A percentile compares a stretch with the other conserved stretches of the same genome.
Evolutionary conservation across 2,329 filamentous ascomycete species (phyloP).

Genomic region (Fonsecaea pugnacius): DNA sequence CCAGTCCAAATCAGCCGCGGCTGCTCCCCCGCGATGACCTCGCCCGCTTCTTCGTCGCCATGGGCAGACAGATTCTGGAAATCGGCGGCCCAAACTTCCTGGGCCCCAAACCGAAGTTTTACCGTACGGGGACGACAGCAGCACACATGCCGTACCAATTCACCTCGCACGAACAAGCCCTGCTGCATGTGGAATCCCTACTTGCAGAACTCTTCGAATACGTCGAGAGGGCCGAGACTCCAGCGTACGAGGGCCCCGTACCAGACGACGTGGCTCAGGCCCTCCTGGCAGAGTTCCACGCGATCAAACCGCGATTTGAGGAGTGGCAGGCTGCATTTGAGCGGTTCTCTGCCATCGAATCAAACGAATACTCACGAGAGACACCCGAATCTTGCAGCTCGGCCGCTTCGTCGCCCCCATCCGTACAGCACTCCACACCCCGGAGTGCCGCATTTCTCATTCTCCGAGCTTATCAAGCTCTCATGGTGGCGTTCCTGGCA

Average conservation of each 20-base stretch:
- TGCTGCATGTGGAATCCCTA: slow-evolving; percentile 22
- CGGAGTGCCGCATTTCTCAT: slow-evolving; percentile 17
- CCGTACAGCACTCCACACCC: neutral
- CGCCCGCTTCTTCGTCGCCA: slow-evolving; percentile 23
- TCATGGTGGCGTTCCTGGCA: slow-evolving; percentile 17
- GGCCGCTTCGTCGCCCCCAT: neutral
- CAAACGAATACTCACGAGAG: slow-evolving; percentile 11
- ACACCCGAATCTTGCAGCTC: slow-evolving; percentile 15
- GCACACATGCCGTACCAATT: slow-evolving; percentile 21
- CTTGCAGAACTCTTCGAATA: slow-evolving; percentile 13
- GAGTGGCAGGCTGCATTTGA: slow-evolving; percentile 18
- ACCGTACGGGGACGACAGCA: neutral
- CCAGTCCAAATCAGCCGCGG: neutral
- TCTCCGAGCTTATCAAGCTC: slow-evolving; percentile 14
- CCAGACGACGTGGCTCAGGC: slow-evolving; percentile 6
- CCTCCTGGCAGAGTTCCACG: slow-evolving; percentile 15
- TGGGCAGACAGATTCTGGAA: slow-evolving; percentile 28
- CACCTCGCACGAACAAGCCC: slow-evolving; percentile 25
- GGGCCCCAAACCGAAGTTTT: slow-evolving; percentile 7
- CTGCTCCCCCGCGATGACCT: slow-evolving; percentile 17
- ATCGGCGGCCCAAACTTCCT: slow-evolving; percentile 25
- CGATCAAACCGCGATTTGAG: slow-evolving; percentile 8
- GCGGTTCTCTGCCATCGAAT: neutral
- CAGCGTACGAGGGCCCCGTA: slow-evolving; percentile 3
- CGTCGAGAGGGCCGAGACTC: neutral